Evolutionary conservation across 768 basidiomycete species (phyloP).

Genomic region (Leucogyrophana mollusca): DNA sequence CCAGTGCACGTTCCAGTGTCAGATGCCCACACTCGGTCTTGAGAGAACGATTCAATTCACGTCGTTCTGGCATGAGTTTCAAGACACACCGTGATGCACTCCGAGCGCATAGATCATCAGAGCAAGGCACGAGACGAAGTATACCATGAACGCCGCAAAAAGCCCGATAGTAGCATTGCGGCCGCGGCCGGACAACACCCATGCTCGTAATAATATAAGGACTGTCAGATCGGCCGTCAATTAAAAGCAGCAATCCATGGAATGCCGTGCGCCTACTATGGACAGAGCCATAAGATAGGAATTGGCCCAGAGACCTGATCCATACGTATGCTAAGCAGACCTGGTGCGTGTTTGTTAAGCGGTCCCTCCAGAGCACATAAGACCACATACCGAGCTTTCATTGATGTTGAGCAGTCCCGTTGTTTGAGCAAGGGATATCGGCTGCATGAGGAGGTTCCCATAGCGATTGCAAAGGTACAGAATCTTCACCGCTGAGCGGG

Average conservation of each 20-base stretch:
- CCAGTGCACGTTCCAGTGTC: background rate
- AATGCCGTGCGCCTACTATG: background rate
- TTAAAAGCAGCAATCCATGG: background rate
- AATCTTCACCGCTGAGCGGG: background rate
- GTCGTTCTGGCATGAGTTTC: background rate
- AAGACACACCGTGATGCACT: background rate
- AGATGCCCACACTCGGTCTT: background rate
- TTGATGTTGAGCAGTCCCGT: too few species aligned
- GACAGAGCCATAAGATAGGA: background rate
- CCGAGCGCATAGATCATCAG: background rate
- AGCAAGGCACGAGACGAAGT: background rate
- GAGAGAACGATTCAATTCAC: background rate
- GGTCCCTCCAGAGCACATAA: background rate
- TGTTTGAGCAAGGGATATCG: background rate
- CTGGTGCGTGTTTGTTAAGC: background rate
- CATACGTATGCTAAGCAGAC: background rate
- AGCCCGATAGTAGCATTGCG: background rate
- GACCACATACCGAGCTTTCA: too few species aligned
- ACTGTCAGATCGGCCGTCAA: background rate
- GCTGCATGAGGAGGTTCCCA: background rate
- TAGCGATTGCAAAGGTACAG: background rate
- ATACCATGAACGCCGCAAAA: background rate
- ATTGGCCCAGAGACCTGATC: background rate
- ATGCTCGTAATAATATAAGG: background rate
- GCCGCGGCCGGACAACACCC: background rate